Base-by-base conservation (phyloP, 805 yeast genomes). In the Pichia membranifaciens region DNA sequence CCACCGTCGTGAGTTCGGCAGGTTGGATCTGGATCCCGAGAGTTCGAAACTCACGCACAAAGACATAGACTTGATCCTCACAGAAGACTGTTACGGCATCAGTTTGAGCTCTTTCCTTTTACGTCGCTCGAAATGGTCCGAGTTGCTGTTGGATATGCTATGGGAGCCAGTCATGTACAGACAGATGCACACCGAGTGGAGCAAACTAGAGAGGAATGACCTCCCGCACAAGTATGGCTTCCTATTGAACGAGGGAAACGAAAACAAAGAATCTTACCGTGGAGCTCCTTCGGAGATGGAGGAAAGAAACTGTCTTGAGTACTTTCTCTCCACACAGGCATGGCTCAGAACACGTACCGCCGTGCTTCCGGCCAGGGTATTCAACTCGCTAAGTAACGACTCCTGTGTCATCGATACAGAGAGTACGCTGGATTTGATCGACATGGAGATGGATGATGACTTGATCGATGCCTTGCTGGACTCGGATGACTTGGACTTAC, bases 31-130 rank as follows among this genome's bases (percentile, higher is more conserved):
- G 17, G 66, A 67, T 47, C 53, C 58, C 4, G 40, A 42, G 4
- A 42, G 17, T 16, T 34, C 45, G 23, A 55, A 59, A 16, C 47
- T 33, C 6, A 56, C 53, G 42, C 55, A 60, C n/a, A 63, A 69
- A 49, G 64, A 71, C 9, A 49, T 70, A 12, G 70, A 70, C 50
- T 49, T 70, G 44, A 58, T 70, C 18, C 39, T 70, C 23, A 55
- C 72, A 0, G 73, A 70, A 53, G 74, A 70, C 53, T 70, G 74
- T 53, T 65, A 66, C 52, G 74, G 74, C 2, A 67, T 70, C 52
- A 70, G 66, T 53, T 48, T 70, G 41, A 66, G 69, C 45, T 69
- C 73, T 4, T 70, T 70, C 49, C 54, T 70, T 18, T 58, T 70
- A 28, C 64, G 63, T 40, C 70, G 66, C 53, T 62, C 70, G 2